Conservation (phyloP, 202 grass and related monocot species). For the Carex arenaria region DNA sequence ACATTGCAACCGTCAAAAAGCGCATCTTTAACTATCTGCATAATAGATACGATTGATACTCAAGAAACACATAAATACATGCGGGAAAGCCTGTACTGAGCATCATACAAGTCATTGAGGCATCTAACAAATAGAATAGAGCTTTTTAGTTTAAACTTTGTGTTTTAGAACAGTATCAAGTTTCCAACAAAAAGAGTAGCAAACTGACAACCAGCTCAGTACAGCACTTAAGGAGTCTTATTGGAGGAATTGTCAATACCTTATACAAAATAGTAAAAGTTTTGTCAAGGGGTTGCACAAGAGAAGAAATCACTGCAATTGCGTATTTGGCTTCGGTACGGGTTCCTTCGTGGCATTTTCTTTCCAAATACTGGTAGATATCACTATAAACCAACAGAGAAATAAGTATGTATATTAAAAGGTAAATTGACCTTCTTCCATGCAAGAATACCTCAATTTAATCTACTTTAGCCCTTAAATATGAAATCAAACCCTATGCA, state of each 20-base stretch:
- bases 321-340: constrained; percentile 83
- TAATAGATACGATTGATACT: constrained; percentile 1
- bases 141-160: constrained; percentile 10
- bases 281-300: constrained; percentile 40
- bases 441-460: not conserved
- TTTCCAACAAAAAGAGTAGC: not conserved
- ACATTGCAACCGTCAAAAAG: constrained; percentile 48
- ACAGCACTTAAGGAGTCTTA: not conserved
- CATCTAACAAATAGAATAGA: constrained; percentile 8
- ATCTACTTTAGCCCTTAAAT: constrained; percentile 4
- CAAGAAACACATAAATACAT: not conserved
- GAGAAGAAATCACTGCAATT: constrained; percentile 54
- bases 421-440: not conserved
- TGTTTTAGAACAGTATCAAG: constrained; percentile 6
- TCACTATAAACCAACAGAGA: constrained; percentile 32
- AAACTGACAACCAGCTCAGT: constrained; percentile 14
- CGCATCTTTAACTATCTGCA: constrained; percentile 69
- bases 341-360: constrained; percentile 83
- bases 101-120: not conserved
- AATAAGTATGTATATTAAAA: not conserved
- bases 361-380: constrained; percentile 74
- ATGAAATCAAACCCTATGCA: not conserved
- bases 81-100: not conserved
- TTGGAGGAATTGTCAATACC: constrained; percentile 27
- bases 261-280: constrained; percentile 54